phyloP scores from a whole-genome alignment of 2,329 filamentous ascomycete genomes.

The Diaporthe vaccinii region DNA sequence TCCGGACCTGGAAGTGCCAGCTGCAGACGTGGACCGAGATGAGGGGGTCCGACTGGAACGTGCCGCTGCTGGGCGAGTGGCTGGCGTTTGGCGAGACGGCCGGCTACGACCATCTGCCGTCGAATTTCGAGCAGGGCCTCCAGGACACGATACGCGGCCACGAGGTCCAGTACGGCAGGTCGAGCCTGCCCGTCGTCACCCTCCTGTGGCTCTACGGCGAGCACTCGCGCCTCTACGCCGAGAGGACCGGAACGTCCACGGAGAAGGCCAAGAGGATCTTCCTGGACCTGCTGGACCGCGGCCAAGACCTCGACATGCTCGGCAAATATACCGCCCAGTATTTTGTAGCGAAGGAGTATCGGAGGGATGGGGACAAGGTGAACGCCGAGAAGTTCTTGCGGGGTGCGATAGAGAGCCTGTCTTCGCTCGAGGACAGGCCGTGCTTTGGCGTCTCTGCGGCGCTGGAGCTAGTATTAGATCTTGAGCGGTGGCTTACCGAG shows the following conservation, averaged over 20 bases:
- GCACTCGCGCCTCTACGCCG: neutral
- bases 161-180: neutral
- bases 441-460: neutral
- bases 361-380: neutral
- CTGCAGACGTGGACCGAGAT: neutral
- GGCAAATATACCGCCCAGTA: neutral
- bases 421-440: slow-evolving; percentile 1
- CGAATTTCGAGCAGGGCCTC: neutral
- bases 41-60: neutral
- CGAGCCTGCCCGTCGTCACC: neutral
- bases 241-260: neutral
- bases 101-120: neutral
- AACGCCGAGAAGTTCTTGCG: neutral
- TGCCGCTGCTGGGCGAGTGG: slow-evolving; percentile 8
- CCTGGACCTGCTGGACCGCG: neutral
- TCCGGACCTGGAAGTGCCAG: slow-evolving; percentile 2
- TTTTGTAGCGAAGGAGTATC: slow-evolving; percentile 3
- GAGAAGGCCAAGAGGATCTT: neutral
- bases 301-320: neutral
- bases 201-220: slow-evolving; percentile 4
- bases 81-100: slow-evolving; percentile 1
- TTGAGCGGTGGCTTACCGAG: slow-evolving; percentile 3
- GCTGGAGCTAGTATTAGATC: slow-evolving; percentile 13
- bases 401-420: neutral
- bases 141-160: neutral